These are phyloP conservation scores for Pleurotus citrinopileatus DNA, from an alignment of 768 basidiomycete genomes.

Conservation along the genomic window DNA sequence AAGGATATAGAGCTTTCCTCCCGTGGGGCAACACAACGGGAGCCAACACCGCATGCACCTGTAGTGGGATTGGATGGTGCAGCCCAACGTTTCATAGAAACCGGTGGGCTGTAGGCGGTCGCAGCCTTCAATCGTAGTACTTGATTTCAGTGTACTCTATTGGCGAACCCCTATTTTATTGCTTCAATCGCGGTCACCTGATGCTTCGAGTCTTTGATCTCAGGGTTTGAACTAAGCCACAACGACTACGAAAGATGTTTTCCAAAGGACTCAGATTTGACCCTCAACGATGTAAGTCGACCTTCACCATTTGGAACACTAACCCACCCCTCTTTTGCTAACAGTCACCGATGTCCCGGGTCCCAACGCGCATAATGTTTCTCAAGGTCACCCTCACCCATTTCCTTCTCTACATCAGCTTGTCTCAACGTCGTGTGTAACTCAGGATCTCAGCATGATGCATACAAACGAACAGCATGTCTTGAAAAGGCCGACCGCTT, in stretches of 20 bases:
- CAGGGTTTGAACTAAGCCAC: background rate
- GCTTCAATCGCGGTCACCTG: too few species aligned
- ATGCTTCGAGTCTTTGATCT: background rate
- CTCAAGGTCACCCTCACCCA: conserved; percentile 28
- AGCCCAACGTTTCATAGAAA: conserved; percentile 29
- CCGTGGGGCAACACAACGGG: background rate
- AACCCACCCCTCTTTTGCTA: too few species aligned
- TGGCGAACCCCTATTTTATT: too few species aligned
- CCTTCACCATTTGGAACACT: background rate
- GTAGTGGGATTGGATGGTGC: conserved; percentile 21
- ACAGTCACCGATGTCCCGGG: too few species aligned
- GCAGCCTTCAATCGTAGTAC: conserved; percentile 7
- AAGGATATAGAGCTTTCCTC: conserved; percentile 12
- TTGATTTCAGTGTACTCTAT: too few species aligned
- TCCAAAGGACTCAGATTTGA: conserved; percentile 47
- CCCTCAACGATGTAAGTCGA: conserved; percentile 31
- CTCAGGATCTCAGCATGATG: conserved; percentile 42
- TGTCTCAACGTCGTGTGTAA: background rate
- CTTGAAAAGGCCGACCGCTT: conserved; percentile 57
- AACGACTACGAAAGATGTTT: conserved; percentile 32
- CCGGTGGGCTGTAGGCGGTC: conserved; percentile 23
- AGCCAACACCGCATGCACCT: background rate
- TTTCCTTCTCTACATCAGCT: background rate
- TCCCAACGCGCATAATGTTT: conserved; percentile 44
- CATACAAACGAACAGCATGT: conserved; percentile 57